phyloP scores from a whole-genome alignment of 106 monocot species.

The Dioscorea dumetorum region DNA sequence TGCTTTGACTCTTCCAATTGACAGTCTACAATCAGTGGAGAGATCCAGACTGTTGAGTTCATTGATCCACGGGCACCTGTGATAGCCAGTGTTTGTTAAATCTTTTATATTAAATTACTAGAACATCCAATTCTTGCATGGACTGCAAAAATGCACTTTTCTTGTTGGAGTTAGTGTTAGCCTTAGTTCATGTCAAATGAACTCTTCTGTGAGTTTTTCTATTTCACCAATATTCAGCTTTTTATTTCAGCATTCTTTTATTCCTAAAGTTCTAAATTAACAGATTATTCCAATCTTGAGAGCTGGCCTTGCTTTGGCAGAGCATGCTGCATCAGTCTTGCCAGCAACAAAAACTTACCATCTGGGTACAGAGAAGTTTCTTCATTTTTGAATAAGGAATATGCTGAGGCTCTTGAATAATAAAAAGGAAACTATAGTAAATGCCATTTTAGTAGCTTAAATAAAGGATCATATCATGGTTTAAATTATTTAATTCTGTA shows the following conservation, averaged over 20 bases:
- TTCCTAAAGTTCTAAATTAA: not conserved
- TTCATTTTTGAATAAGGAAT: too few species aligned
- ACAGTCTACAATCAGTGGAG: constrained; percentile 74
- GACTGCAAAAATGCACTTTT: too few species aligned
- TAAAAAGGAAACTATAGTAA: too few species aligned
- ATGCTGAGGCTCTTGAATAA: too few species aligned
- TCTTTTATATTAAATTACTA: too few species aligned
- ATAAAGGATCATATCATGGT: too few species aligned
- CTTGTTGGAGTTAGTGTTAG: too few species aligned
- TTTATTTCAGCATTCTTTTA: too few species aligned
- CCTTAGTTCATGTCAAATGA: not conserved
- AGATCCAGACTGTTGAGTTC: constrained; percentile 88
- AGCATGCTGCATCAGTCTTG: constrained; percentile 76
- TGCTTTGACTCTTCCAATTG: not conserved
- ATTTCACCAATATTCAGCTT: too few species aligned
- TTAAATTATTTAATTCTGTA: too few species aligned
- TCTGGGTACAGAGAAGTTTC: constrained; percentile 42
- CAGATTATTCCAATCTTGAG: constrained; percentile 90
- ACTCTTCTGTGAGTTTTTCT: not conserved
- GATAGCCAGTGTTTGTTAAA: constrained; percentile 26
- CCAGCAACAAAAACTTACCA: constrained; percentile 91
- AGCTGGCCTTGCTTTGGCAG: constrained; percentile 89
- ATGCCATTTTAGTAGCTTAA: too few species aligned
- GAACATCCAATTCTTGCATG: too few species aligned
- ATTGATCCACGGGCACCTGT: constrained; percentile 89